Conservation (phyloP, 169 alveolate species). For the Cryptosporidium ryanae region DNA sequence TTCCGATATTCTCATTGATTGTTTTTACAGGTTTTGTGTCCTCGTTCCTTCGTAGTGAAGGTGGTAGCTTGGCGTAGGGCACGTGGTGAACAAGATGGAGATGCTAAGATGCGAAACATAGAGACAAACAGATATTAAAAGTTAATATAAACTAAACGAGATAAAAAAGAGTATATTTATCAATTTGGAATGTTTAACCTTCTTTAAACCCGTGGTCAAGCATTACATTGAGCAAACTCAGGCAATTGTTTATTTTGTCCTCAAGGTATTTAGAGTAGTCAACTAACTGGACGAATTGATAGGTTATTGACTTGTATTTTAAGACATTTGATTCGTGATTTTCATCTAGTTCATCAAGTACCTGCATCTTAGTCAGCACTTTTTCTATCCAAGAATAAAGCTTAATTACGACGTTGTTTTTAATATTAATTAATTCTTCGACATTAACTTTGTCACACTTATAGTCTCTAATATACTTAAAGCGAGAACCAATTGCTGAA, state of each 20-base stretch:
- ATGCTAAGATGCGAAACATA: no score
- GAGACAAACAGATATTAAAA: no score
- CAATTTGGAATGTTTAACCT: no score
- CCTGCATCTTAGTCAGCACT: not conserved
- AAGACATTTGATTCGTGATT: not conserved
- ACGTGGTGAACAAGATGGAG: no score
- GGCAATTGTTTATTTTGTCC: constrained; percentile 19
- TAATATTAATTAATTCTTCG: constrained; percentile 5
- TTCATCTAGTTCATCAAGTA: not conserved
- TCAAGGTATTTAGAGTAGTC: constrained; percentile 18
- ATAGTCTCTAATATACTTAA: constrained; percentile 5
- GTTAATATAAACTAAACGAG: no score
- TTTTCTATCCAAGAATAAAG: constrained; percentile 41
- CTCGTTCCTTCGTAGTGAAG: no score
- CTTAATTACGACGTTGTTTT: not conserved
- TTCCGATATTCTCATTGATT: no score
- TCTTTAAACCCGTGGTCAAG: not conserved
- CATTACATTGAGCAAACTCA: not conserved
- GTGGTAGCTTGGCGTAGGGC: no score
- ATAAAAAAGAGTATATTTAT: no score
- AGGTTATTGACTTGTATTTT: not conserved
- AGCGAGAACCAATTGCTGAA: not conserved
- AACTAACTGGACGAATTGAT: constrained; percentile 16
- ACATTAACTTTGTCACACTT: constrained; percentile 1
- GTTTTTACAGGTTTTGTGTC: no score